Conservation (phyloP, 2,329 filamentous ascomycete genomes). For the Colletotrichum sp. region DNA sequence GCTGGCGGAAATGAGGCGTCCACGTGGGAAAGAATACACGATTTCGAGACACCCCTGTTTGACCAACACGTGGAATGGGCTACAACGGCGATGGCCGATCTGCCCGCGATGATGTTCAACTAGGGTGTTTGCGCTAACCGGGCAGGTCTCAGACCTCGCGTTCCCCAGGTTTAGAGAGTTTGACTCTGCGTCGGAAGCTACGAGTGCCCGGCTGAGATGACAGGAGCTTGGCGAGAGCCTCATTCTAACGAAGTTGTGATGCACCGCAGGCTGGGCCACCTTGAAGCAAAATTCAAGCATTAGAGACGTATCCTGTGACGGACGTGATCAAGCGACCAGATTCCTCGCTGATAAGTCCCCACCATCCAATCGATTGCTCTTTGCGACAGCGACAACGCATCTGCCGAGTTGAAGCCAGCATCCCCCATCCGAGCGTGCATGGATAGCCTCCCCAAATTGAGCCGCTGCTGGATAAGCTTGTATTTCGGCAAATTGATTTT, state of each 20-base stretch:
- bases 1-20: not conserved
- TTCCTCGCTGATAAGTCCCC: not conserved
- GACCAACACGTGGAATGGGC: not conserved
- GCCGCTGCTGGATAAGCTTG: not conserved
- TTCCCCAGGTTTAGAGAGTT: not conserved
- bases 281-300: not conserved
- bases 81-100: not conserved
- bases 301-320: not conserved
- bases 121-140: not conserved
- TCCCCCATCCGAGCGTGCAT: not conserved
- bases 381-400: not conserved
- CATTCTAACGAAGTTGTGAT: not conserved
- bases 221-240: not conserved
- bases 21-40: not conserved
- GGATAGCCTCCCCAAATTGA: not conserved
- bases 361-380: fast-evolving
- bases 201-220: not conserved
- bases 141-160: not conserved
- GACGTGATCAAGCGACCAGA: not conserved
- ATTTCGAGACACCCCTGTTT: not conserved
- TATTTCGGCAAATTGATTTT: not conserved
- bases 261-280: fast-evolving
- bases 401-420: not conserved
- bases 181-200: not conserved
- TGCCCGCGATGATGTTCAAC: not conserved